A percentile compares a stretch with the other conserved stretches of the same genome.
Evolutionary conservation across 345 rosid genomes (phyloP).

Genomic region (Raphanus raphanistrum): DNA sequence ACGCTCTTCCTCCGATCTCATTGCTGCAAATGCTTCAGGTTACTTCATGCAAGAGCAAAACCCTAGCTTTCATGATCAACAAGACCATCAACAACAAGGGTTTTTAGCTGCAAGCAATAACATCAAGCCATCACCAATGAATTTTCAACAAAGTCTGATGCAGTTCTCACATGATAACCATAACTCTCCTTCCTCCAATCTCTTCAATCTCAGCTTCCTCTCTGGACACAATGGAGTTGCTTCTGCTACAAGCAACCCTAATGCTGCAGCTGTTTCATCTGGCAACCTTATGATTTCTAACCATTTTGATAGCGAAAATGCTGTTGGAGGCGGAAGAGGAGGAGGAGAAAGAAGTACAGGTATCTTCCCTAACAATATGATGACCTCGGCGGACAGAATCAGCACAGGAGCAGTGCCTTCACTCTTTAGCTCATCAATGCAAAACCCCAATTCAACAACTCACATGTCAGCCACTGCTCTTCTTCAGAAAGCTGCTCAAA

Average conservation of each 20-base stretch:
- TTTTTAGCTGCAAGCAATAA: constrained; percentile 36
- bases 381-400: constrained; percentile 44
- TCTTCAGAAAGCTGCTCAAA: constrained; percentile 80
- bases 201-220: constrained; percentile 60
- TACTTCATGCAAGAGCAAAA: constrained; percentile 59
- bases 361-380: constrained; percentile 47
- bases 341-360: constrained; percentile 33
- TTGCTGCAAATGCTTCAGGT: constrained; percentile 46
- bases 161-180: constrained; percentile 50
- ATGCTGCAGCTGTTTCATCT: constrained; percentile 37
- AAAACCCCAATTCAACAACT: constrained; percentile 43
- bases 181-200: constrained; percentile 36
- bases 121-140: constrained; percentile 34
- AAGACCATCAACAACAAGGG: constrained; percentile 46
- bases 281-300: constrained; percentile 41
- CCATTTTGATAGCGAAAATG: constrained; percentile 47
- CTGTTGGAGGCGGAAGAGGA: constrained; percentile 23
- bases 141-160: constrained; percentile 51
- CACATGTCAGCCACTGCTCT: constrained; percentile 85
- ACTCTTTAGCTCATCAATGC: constrained; percentile 53
- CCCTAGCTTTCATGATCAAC: constrained; percentile 52
- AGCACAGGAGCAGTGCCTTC: constrained; percentile 52
- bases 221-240: constrained; percentile 43
- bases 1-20: constrained; percentile 52
- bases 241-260: constrained; percentile 36